phyloP scores from a whole-genome alignment of 176 grass and related monocot genomes.

The Typha latifolia region DNA sequence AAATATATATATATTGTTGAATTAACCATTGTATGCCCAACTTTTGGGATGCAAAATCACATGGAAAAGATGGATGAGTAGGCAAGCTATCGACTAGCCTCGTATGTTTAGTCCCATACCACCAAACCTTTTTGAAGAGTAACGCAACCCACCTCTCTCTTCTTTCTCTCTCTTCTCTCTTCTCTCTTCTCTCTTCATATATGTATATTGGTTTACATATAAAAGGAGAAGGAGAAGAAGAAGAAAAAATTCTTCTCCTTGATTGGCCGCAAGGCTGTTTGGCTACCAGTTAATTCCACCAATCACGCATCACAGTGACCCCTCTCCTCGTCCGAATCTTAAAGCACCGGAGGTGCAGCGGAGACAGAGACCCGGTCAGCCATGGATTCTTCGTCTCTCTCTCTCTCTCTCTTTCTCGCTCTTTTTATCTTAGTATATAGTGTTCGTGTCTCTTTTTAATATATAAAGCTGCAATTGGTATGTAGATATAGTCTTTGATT shows the following conservation, averaged over 20 bases:
- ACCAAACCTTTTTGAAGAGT: slow-evolving; percentile 4
- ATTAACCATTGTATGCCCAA: too few species aligned
- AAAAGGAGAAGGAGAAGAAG: too few species aligned
- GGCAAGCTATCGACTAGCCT: background rate
- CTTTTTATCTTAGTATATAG: background rate
- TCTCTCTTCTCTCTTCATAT: background rate
- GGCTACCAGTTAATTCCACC: background rate
- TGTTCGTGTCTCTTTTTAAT: too few species aligned
- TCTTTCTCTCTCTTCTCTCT: background rate
- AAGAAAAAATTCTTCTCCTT: too few species aligned
- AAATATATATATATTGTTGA: too few species aligned
- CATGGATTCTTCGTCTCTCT: too few species aligned
- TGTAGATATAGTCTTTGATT: background rate
- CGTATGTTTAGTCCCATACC: background rate
- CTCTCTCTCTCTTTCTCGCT: background rate
- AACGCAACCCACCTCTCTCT: background rate
- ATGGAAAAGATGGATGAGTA: too few species aligned
- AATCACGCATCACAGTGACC: background rate
- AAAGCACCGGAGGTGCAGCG: background rate
- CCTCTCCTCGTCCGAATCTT: background rate
- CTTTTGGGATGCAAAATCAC: too few species aligned
- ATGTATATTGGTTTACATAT: too few species aligned
- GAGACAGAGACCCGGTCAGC: background rate
- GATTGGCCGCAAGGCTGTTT: background rate
- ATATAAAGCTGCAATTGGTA: background rate